These are phyloP conservation scores for Sclerotinia subarctica DNA, from an alignment of 2,329 filamentous ascomycete genomes.

Conservation along the genomic window DNA sequence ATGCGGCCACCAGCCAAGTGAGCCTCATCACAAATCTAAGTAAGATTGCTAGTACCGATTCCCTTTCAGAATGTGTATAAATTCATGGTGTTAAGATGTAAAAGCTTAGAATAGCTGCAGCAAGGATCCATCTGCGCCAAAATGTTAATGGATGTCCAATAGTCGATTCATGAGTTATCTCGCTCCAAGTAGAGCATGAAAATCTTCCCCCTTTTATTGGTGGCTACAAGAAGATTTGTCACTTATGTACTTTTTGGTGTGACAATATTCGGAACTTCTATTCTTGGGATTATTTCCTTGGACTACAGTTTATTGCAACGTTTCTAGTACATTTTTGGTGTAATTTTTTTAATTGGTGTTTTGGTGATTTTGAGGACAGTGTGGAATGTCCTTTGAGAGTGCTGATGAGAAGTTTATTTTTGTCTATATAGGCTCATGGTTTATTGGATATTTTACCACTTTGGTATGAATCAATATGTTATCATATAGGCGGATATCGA, in stretches of 20 bases:
- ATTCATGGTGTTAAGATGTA: background rate
- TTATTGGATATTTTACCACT: too few species aligned
- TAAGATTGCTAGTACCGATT: background rate
- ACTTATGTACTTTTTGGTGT: background rate
- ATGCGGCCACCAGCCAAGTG: background rate
- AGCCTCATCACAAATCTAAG: background rate
- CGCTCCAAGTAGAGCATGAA: background rate
- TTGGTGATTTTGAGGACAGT: background rate
- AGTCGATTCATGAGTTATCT: background rate
- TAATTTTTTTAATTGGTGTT: background rate
- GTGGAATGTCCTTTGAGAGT: too few species aligned
- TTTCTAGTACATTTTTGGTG: background rate
- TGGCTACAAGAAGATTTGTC: background rate
- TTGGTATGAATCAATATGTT: background rate
- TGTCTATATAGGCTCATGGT: too few species aligned
- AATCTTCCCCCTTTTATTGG: background rate
- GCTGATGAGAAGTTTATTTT: too few species aligned
- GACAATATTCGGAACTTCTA: background rate
- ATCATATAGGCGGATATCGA: too few species aligned
- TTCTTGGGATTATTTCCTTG: background rate
- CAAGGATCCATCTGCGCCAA: background rate
- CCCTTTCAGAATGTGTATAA: too few species aligned
- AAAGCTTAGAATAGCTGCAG: background rate
- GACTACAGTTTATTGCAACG: background rate
- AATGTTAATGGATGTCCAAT: background rate